Evolutionary conservation across 140 eudicot genomes (phyloP), one percentile per base, ranked within the genome.

Genomic region (Ambrosia hybrid): DNA sequence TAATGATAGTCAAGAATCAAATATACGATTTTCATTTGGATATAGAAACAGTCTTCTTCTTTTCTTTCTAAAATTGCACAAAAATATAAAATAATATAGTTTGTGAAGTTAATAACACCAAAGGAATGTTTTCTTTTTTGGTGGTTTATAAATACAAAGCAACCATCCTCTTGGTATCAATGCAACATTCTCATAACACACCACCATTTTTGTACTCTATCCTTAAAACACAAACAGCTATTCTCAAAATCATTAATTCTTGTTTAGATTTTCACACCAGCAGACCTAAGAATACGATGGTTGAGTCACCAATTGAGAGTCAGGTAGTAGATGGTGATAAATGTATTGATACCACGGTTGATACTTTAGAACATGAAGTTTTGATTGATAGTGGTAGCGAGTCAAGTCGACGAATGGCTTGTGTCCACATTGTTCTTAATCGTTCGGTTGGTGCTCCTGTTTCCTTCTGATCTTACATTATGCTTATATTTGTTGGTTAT

Each of bases 381-480:
- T 37, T 63, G 5, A n/a, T 80, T 21, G 74, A 70, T 14, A 38
- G 39, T 37, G 6, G 26, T 14, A 51, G 16, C 1, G 57, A 68
- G 65, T 64, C 62, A 15, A 16, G 33, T 17, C 11, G 41, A 36
- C 85, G 58, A 51, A 70, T 15, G 26, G 58, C 72, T 67, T 26
- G n/a, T 70, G 66, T 82, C n/a, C 83, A 90, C 71, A 66, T 80
- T 73, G 71, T 70, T 66, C 76, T 88, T 43, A 88, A 88, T 79
- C 61, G 56, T n/a, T 30, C 75, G 91, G 97, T 90, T 58, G 7
- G 89, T 79, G 46, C 11, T 53, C 72, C 41, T 65, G 26, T 8
- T 30, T 68, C 10, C 3, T 46, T 68, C 34, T 16, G 8, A 12
- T 48, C 30, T 21, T 21, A 0, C 7, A 0, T 3, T 68, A 45